Base-by-base conservation (phyloP, 2,329 filamentous ascomycete genomes). In the Hymenoscyphus fraxineus region DNA sequence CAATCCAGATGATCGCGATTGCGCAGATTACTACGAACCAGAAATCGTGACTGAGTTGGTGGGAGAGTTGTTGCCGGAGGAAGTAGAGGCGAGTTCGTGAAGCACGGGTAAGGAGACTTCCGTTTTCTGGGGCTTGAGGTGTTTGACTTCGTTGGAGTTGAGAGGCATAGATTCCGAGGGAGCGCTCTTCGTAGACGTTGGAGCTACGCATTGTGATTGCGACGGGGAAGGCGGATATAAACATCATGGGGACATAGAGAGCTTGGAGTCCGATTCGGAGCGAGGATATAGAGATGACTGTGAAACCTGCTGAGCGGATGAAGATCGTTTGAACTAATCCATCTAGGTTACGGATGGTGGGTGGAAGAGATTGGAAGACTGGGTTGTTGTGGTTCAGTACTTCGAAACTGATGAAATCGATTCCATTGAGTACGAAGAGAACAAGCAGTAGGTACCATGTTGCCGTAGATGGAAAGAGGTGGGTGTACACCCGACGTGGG, bases 111-210 rank as follows among this genome's bases (percentile, higher is more conserved):
- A 60, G 40, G 15, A 60, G 19, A 47, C 58, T 60, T 13, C 31
- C 58, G 19, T 31, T 31, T 47, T 60, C 58, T 9, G 38, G 58
- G 3, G 39, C 54, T 16, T 31, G 9, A 7, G 54, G 32, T 31
- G 19, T 12, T 31, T 56, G 22, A 6, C 6, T n/a, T 56, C n/a
- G 54, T n/a, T 27, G 27, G 22, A 56, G 54, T 15, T 70, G 66
- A 10, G 68, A 63, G 13, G 74, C 76, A 64, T 87, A 85, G 44
- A 88, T 83, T 0, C 87, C 87, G 1, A 91, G 78, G 0, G 85
- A 87, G 9, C 86, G 80, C 71, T 91, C 88, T 73, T 91, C 88
- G 72, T 91, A 91, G 38, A 89, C 85, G 71, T 91, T 91, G 44
- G 87, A 88, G 73, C 88, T 85, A 40, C 88, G 83, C 77, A 88